Conservation (phyloP, 2,329 filamentous ascomycete genomes). For the Pseudocercospora eumusae region DNA sequence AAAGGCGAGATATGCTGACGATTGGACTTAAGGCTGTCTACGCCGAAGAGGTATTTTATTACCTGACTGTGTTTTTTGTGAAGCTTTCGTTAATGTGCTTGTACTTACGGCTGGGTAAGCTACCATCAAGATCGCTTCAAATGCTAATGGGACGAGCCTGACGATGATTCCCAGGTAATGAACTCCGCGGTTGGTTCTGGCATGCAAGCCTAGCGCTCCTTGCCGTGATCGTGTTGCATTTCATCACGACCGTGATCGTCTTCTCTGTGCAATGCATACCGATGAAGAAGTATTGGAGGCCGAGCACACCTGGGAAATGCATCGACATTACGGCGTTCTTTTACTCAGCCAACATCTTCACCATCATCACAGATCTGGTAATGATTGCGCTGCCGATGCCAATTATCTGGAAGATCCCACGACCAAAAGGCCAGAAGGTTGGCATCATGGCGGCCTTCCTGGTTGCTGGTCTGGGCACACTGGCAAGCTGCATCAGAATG, state of each 20-base stretch:
- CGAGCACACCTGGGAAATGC: constrained; percentile 36
- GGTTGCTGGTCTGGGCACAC: constrained; percentile 32
- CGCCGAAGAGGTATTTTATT: constrained; percentile 42
- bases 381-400: constrained; percentile 44
- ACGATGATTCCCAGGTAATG: constrained; percentile 26
- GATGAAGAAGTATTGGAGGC: constrained; percentile 39
- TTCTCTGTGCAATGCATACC: constrained; percentile 43
- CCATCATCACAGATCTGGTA: constrained; percentile 43
- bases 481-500: constrained; percentile 36
- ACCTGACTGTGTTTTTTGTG: constrained; percentile 44
- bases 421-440: constrained; percentile 38
- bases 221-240: constrained; percentile 40
- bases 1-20: neutral
- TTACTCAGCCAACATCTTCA: constrained; percentile 40
- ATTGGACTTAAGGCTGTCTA: constrained; percentile 29
- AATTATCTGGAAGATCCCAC: constrained; percentile 42
- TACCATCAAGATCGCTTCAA: neutral
- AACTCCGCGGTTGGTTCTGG: constrained; percentile 28
- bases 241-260: constrained; percentile 40
- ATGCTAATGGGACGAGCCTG: constrained; percentile 21
- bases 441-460: constrained; percentile 38
- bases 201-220: constrained; percentile 37
- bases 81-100: constrained; percentile 46
- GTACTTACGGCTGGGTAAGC: constrained; percentile 43
- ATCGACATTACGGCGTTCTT: constrained; percentile 42